These are phyloP conservation scores for Phaseolus lunatus DNA, from an alignment of 306 rosid genomes.

Conservation along the genomic window DNA sequence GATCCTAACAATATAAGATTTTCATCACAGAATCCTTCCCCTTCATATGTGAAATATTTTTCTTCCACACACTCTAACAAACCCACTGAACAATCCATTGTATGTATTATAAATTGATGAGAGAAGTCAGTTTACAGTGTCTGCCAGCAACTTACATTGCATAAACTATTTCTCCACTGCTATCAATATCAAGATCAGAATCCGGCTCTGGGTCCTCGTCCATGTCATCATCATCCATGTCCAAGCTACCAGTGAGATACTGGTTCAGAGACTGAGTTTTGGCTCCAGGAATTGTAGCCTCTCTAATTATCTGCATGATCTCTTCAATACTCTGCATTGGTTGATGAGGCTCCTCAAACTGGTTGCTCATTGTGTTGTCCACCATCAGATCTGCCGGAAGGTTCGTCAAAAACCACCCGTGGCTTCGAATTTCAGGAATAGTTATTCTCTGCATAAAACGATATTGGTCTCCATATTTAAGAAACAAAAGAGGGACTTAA, in stretches of 20 bases:
- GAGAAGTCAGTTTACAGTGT: slow-evolving; percentile 1
- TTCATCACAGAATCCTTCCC: slow-evolving; percentile 44
- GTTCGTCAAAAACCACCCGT: slow-evolving; percentile 88
- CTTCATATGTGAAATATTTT: slow-evolving; percentile 30
- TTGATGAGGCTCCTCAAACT: slow-evolving; percentile 86
- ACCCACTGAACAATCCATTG: slow-evolving; percentile 38
- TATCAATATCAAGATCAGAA: slow-evolving; percentile 83
- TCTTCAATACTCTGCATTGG: slow-evolving; percentile 85
- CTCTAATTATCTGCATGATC: slow-evolving; percentile 87
- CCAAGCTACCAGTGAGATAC: slow-evolving; percentile 81
- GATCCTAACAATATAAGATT: slow-evolving; percentile 35
- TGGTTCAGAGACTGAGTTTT: slow-evolving; percentile 74
- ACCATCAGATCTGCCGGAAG: slow-evolving; percentile 86
- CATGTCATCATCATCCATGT: slow-evolving; percentile 62
- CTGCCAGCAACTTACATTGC: slow-evolving; percentile 64
- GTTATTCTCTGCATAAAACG: slow-evolving; percentile 74
- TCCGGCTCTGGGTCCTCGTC: slow-evolving; percentile 84
- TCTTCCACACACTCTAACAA: slow-evolving; percentile 42
- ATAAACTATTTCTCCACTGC: slow-evolving; percentile 94
- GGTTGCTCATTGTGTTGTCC: slow-evolving; percentile 58
- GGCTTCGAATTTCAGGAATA: slow-evolving; percentile 79
- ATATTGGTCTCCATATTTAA: slow-evolving; percentile 21
- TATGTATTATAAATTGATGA: slow-evolving; percentile 33
- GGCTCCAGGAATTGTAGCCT: slow-evolving; percentile 88
- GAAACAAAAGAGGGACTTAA: neutral